phyloP scores from a whole-genome alignment of 352 stramenopile species.

The Pythium angustatum region DNA sequence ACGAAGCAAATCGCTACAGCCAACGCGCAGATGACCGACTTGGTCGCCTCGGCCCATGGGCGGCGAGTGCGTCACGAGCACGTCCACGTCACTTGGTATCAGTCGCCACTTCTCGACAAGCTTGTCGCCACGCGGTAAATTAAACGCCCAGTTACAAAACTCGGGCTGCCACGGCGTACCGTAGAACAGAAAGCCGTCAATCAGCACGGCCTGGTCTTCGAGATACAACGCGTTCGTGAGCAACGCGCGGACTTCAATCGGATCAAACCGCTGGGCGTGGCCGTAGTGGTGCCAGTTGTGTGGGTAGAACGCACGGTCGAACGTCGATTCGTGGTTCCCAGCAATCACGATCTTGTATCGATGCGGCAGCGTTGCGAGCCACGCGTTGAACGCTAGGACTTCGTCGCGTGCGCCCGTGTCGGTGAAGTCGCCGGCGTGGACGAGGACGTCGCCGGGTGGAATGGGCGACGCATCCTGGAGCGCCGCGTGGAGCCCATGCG shows the following conservation, averaged over 20 bases:
- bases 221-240: conserved; percentile 80
- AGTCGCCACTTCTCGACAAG: conserved; percentile 47
- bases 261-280: conserved; percentile 64
- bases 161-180: conserved; percentile 79
- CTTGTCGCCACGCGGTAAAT: conserved; percentile 50
- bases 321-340: conserved; percentile 84
- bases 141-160: conserved; percentile 87
- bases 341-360: conserved; percentile 78
- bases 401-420: conserved; percentile 68
- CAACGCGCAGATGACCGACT: conserved; percentile 52
- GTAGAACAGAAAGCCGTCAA: conserved; percentile 78
- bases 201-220: conserved; percentile 69
- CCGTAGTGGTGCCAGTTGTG: conserved; percentile 74
- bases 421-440: conserved; percentile 91
- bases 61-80: conserved; percentile 89
- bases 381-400: conserved; percentile 71
- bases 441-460: conserved; percentile 79
- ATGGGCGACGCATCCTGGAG: conserved; percentile 48
- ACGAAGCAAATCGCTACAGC: conserved; percentile 71
- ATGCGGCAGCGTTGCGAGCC: conserved; percentile 66
- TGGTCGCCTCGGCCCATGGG: conserved; percentile 79
- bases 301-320: conserved; percentile 70
- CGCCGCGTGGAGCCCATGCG: conserved; percentile 63
- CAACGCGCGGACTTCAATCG: conserved; percentile 63
- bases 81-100: conserved; percentile 69